These are phyloP conservation scores for Solanum neorickii DNA, from an alignment of 257 asterid genomes.

Conservation along the genomic window DNA sequence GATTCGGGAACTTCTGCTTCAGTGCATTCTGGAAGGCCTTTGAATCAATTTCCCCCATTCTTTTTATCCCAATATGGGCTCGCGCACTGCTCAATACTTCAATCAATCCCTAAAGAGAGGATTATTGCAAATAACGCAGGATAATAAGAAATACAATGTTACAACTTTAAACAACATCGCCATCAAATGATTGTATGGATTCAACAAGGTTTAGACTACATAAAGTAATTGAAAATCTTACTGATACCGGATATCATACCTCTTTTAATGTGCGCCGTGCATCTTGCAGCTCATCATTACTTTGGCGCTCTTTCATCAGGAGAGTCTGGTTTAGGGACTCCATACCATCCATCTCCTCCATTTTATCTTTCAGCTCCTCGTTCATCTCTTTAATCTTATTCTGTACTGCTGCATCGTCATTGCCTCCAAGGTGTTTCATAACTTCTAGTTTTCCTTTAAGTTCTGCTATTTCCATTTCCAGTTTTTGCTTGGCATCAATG, in stretches of 20 bases:
- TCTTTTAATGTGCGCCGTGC: constrained; percentile 13
- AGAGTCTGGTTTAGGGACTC: constrained; percentile 14
- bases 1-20: constrained; percentile 32
- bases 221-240: background rate
- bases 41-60: constrained; percentile 74
- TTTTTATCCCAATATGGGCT: constrained; percentile 50
- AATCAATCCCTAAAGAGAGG: constrained; percentile 32
- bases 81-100: constrained; percentile 34
- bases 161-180: background rate
- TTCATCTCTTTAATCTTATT: constrained; percentile 24
- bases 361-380: constrained; percentile 16
- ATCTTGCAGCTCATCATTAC: constrained; percentile 28
- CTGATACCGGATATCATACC: background rate
- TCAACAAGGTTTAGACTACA: background rate
- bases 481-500: constrained; percentile 15
- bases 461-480: constrained; percentile 30
- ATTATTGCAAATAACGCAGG: background rate
- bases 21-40: constrained; percentile 45
- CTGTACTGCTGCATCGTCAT: constrained; percentile 30
- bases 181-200: background rate
- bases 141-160: background rate
- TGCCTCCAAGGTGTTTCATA: constrained; percentile 36
- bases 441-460: constrained; percentile 26
- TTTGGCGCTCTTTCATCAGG: constrained; percentile 18
- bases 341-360: constrained; percentile 20